Evolutionary conservation across 441 rosid genomes (phyloP), one percentile per base, ranked within the genome.

Genomic region (Theobroma grandiflorum): DNA sequence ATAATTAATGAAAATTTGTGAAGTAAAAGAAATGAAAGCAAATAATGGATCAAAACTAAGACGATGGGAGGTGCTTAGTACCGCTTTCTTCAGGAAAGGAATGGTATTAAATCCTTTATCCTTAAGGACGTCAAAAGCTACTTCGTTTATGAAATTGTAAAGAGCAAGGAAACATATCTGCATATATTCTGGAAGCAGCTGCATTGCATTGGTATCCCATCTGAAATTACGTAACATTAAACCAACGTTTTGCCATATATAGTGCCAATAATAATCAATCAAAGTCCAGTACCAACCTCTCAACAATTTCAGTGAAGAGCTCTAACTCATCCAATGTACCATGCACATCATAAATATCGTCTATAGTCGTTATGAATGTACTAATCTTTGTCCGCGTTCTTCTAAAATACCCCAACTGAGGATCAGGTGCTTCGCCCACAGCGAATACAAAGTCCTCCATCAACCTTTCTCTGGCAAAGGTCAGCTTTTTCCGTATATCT

Each of bases 311-410:
- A 0, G 88, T 86, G 57, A 88, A 84, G 4, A 75, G 82, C 61
- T 85, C 47, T 10, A 86, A 85, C 76, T 88, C 89, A 3, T 86
- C 86, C 1, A 86, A 47, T 16, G 84, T 86, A 16, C 87, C 89
- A 69, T 81, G 85, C 2, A 82, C 72, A 64, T 86, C 88, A 35
- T 85, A 84, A 31, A 86, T 71, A 16, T 86, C 88, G 55, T 88
- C 88, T 0, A 82, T 52, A 0, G 50, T 43, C 8, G 87, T 82
- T 45, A 84, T 4, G 5, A 82, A 38, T 38, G 86, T 16, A 68
- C 14, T 31, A 2, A 80, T 2, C 69, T 79, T 70, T 26, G 87
- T 40, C 10, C 52, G 8, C 37, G 16, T 77, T 67, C 58, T 65
- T 71, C 86, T 64, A 9, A 20, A 67, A 2, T 75, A 9, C 8